These are phyloP conservation scores for Aeschynomene evenia DNA, from an alignment of 306 rosid genomes.

Conservation along the genomic window DNA sequence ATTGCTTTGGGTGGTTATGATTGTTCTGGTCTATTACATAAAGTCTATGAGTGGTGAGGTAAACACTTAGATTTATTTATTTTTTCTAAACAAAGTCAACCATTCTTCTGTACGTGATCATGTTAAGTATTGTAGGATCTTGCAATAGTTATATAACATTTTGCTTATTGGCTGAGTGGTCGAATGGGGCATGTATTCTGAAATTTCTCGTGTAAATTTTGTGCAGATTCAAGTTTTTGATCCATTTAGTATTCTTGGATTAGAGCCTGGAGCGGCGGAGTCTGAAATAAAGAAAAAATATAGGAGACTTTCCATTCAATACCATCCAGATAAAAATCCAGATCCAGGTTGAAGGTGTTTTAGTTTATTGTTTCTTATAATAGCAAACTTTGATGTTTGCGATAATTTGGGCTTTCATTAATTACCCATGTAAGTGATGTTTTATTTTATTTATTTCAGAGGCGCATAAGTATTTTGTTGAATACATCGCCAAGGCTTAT, in stretches of 20 bases:
- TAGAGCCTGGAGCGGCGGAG: conserved; percentile 73
- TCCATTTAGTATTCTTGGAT: conserved; percentile 85
- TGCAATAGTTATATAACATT: conserved; percentile 17
- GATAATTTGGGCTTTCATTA: conserved; percentile 1
- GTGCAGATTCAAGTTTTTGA: conserved; percentile 81
- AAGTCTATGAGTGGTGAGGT: conserved; percentile 88
- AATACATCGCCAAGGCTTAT: conserved; percentile 90
- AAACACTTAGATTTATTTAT: conserved; percentile 20
- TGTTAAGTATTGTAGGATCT: conserved; percentile 9
- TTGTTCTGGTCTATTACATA: conserved; percentile 80
- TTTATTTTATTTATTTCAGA: conserved; percentile 38
- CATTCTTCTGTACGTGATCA: not conserved
- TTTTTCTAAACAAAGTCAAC: not conserved
- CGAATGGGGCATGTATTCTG: conserved; percentile 1
- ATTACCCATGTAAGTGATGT: conserved; percentile 18
- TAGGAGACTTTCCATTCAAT: conserved; percentile 83
- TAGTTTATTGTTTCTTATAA: conserved; percentile 21
- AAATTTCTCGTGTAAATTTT: conserved; percentile 9
- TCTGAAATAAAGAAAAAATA: conserved; percentile 84
- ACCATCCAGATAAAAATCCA: conserved; percentile 98
- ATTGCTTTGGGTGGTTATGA: conserved; percentile 86
- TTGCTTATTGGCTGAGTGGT: conserved; percentile 9
- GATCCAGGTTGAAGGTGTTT: conserved; percentile 81
- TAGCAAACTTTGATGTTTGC: conserved; percentile 11
- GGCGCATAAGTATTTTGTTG: conserved; percentile 87